Percentiles rank a stretch among this genome's conserved stretches.
Conservation (phyloP, 179 eudicot species). For the Sideroxylon spinosum region DNA sequence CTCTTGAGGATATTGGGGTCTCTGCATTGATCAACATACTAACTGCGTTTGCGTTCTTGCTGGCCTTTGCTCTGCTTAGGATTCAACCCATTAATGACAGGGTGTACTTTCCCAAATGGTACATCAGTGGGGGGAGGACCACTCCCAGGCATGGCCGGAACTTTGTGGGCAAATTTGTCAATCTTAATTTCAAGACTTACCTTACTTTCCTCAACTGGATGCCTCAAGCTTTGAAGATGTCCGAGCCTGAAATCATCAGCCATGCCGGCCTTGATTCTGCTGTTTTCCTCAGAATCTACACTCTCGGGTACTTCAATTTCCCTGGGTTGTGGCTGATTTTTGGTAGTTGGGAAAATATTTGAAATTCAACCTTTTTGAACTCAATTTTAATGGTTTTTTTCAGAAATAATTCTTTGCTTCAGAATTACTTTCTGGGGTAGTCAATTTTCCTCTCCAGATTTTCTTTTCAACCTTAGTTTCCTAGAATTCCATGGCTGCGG, state of each 20-base stretch:
- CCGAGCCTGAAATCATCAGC: constrained; percentile 40
- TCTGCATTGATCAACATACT: constrained; percentile 68
- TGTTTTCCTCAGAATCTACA: constrained; percentile 60
- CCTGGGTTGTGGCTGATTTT: neutral
- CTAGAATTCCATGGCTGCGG: too few species aligned
- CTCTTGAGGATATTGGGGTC: constrained; percentile 66
- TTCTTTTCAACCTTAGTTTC: neutral
- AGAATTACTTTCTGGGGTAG: neutral
- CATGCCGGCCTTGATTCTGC: constrained; percentile 80
- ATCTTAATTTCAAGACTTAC: constrained; percentile 52
- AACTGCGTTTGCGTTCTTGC: constrained; percentile 53
- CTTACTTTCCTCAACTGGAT: constrained; percentile 65
- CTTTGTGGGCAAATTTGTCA: constrained; percentile 59
- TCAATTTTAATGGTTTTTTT: neutral
- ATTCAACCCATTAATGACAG: constrained; percentile 79
- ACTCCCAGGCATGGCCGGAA: constrained; percentile 36
- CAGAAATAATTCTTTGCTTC: neutral
- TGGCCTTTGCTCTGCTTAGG: constrained; percentile 71
- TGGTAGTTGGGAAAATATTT: constrained; percentile 1
- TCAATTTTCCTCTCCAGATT: neutral
- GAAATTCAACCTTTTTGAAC: neutral
- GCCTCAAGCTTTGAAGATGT: constrained; percentile 65
- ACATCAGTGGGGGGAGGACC: constrained; percentile 45
- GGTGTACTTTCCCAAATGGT: constrained; percentile 69
- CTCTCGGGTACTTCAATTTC: constrained; percentile 43